Percentiles rank a stretch among this genome's conserved stretches.
Evolutionary conservation across 2,329 filamentous ascomycete species (phyloP).

Genomic region (Cladosporium oxysporum): DNA sequence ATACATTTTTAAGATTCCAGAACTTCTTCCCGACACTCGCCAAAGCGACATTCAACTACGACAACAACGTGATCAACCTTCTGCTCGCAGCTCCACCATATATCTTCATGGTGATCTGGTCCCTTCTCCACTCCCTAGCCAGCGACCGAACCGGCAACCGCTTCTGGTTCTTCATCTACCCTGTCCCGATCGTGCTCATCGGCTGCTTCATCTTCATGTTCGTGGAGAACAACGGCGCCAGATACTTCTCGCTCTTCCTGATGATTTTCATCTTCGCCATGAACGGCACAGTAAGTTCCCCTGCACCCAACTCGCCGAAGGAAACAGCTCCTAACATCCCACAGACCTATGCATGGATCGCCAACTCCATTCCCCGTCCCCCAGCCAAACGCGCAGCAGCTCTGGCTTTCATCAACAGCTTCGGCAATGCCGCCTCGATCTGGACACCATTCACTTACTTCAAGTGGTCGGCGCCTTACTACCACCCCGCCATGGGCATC

Average conservation of each 20-base stretch:
- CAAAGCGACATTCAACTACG: constrained; percentile 67
- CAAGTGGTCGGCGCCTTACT: constrained; percentile 29
- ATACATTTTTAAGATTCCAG: constrained; percentile 29
- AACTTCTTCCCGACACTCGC: constrained; percentile 46
- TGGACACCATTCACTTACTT: constrained; percentile 46
- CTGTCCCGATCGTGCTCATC: constrained; percentile 52
- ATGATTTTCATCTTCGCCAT: constrained; percentile 59
- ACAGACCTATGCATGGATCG: constrained; percentile 41
- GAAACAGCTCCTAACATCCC: background rate
- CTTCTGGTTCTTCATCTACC: constrained; percentile 57
- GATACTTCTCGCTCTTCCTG: constrained; percentile 58
- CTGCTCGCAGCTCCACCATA: constrained; percentile 47
- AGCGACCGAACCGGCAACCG: constrained; percentile 50
- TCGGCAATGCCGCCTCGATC: constrained; percentile 45
- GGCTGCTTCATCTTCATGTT: constrained; percentile 58
- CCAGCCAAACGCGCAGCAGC: constrained; percentile 46
- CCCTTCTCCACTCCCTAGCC: constrained; percentile 45
- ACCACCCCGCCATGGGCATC: constrained; percentile 38
- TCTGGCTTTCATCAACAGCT: constrained; percentile 47
- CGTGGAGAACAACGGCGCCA: constrained; percentile 52
- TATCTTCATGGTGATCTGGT: constrained; percentile 41
- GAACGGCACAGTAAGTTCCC: constrained; percentile 46
- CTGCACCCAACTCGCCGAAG: background rate
- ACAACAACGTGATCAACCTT: constrained; percentile 54
- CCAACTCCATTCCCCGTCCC: constrained; percentile 44